Conservation (phyloP, 1,139 yeast species). For the Suhomyces terraborum region DNA sequence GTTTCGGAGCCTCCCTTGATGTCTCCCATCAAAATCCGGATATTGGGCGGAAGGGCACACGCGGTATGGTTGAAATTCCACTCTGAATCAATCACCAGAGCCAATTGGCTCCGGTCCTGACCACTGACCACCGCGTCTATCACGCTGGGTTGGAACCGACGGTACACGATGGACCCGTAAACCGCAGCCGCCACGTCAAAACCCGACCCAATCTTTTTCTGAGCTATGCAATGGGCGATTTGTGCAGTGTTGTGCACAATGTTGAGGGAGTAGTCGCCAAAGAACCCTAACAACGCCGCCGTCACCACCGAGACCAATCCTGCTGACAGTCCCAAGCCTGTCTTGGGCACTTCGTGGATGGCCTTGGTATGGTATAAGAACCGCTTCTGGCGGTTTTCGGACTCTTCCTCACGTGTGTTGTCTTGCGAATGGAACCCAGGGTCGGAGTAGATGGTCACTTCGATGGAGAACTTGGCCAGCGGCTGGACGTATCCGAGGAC, state of each 20-base stretch:
- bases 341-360: conserved; percentile 79
- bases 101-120: conserved; percentile 24
- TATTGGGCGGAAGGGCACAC: conserved; percentile 65
- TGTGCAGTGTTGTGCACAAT: conserved; percentile 81
- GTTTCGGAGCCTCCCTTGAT: conserved; percentile 92
- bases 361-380: conserved; percentile 63
- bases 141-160: conserved; percentile 63
- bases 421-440: conserved; percentile 85
- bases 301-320: conserved; percentile 84
- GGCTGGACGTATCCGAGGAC: conserved; percentile 56
- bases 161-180: conserved; percentile 82
- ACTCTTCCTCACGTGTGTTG: conserved; percentile 34
- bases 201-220: conserved; percentile 93
- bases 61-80: conserved; percentile 62
- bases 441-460: conserved; percentile 75
- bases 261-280: conserved; percentile 28
- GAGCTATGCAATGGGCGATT: conserved; percentile 89
- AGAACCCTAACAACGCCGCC: conserved; percentile 61
- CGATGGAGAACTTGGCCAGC: conserved; percentile 30
- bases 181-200: conserved; percentile 96
- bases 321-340: conserved; percentile 96
- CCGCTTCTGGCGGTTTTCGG: conserved; percentile 35
- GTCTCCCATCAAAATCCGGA: conserved; percentile 87
- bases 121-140: conserved; percentile 31
- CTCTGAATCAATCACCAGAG: conserved; percentile 43